These are phyloP conservation scores for Aspergillus bridgeri DNA, from an alignment of 495 filamentous ascomycete genomes.

Conservation along the genomic window DNA sequence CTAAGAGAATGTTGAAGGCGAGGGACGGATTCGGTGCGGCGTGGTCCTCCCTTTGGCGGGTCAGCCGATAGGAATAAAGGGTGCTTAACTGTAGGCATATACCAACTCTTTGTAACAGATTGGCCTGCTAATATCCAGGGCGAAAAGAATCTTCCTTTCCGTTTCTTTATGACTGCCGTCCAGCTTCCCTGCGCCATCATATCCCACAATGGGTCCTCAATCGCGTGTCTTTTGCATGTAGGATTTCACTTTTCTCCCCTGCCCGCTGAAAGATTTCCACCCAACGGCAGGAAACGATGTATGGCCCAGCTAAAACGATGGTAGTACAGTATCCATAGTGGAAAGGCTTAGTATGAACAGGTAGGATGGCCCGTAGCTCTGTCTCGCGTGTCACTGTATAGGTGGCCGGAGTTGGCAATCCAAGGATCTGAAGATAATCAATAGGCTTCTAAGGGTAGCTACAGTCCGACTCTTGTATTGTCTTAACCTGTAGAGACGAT, in stretches of 20 bases:
- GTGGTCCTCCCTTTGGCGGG: slow-evolving; percentile 4
- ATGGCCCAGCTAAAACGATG: slow-evolving; percentile 21
- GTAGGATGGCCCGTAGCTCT: slow-evolving; percentile 1
- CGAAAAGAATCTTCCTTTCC: slow-evolving; percentile 9
- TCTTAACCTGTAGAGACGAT: slow-evolving; percentile 11
- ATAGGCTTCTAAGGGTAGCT: slow-evolving; percentile 13
- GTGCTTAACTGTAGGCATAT: too few species aligned
- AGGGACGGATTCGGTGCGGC: slow-evolving; percentile 8
- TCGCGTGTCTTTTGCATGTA: slow-evolving; percentile 4
- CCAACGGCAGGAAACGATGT: slow-evolving; percentile 23
- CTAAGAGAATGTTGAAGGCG: slow-evolving; percentile 14
- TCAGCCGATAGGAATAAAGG: too few species aligned
- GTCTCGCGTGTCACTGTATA: slow-evolving; percentile 2
- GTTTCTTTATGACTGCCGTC: slow-evolving; percentile 8
- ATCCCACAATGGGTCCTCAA: slow-evolving; percentile 13
- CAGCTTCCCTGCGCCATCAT: slow-evolving; percentile 10
- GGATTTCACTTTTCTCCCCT: slow-evolving; percentile 11
- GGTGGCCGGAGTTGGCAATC: slow-evolving; percentile 4
- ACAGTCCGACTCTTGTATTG: slow-evolving; percentile 13
- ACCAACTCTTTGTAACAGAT: background rate
- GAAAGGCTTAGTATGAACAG: too few species aligned
- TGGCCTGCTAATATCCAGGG: slow-evolving; percentile 15
- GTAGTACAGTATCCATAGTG: slow-evolving; percentile 18
- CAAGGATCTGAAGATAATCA: slow-evolving; percentile 15
- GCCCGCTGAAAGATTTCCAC: slow-evolving; percentile 18